Evolutionary conservation across 805 yeast species (phyloP).

Genomic region (Metschnikowia lochheadii): DNA sequence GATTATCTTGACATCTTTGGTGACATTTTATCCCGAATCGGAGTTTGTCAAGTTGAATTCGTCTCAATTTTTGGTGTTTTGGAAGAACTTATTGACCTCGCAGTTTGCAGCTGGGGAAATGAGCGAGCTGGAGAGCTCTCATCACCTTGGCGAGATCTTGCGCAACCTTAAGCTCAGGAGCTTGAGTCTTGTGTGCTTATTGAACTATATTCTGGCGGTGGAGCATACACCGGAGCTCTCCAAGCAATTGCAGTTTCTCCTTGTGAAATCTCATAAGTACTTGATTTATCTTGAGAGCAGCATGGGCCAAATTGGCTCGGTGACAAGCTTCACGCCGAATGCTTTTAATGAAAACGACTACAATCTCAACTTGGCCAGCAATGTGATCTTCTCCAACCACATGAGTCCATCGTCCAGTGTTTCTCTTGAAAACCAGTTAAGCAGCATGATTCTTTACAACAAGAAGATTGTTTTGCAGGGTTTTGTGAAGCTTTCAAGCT

Average conservation of each 20-base stretch:
- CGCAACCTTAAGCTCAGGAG: constrained; percentile 36
- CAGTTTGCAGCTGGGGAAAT: constrained; percentile 28
- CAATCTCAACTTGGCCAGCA: constrained; percentile 27
- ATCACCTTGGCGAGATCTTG: constrained; percentile 23
- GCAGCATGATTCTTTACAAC: constrained; percentile 32
- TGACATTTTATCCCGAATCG: constrained; percentile 37
- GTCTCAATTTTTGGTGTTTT: constrained; percentile 41
- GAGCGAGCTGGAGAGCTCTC: constrained; percentile 16
- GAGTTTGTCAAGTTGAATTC: constrained; percentile 42
- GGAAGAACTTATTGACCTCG: constrained; percentile 43
- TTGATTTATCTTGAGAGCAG: constrained; percentile 38
- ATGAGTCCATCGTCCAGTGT: constrained; percentile 17
- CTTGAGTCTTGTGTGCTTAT: constrained; percentile 36
- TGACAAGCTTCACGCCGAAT: constrained; percentile 29
- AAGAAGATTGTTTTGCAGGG: constrained; percentile 37
- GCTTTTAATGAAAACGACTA: constrained; percentile 28
- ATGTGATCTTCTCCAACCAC: constrained; percentile 27
- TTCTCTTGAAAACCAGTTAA: constrained; percentile 24
- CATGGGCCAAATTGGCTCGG: constrained; percentile 27
- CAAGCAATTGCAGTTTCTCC: constrained; percentile 38
- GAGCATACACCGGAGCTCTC: constrained; percentile 37
- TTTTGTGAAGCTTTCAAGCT: constrained; percentile 29
- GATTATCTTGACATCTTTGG: constrained; percentile 38
- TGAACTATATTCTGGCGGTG: constrained; percentile 36
- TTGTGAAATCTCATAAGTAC: constrained; percentile 39